Evolutionary conservation across 495 filamentous ascomycete genomes (phyloP).

Genomic region (Podospora comata): DNA sequence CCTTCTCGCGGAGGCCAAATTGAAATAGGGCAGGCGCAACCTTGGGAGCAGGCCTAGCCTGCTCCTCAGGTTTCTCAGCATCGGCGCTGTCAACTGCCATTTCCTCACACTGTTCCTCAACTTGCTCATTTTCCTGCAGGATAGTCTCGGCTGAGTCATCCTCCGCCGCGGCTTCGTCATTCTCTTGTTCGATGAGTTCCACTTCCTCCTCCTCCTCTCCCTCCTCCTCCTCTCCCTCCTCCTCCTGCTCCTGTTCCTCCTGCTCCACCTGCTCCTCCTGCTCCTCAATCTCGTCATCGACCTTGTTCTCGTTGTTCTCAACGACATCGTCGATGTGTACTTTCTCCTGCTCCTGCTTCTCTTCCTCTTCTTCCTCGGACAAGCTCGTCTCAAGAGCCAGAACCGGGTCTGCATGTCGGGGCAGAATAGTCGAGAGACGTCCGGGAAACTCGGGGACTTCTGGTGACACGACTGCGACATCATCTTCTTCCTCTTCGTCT

Average conservation of each 20-base stretch:
- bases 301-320: neutral
- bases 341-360: constrained; percentile 1
- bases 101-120: neutral
- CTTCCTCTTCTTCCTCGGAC: constrained; percentile 12
- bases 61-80: constrained; percentile 4
- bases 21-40: constrained; percentile 15
- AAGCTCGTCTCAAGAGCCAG: constrained; percentile 29
- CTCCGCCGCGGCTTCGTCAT: neutral
- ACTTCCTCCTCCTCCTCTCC: constrained; percentile 11
- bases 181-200: neutral
- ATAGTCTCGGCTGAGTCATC: constrained; percentile 2
- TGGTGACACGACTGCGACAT: constrained; percentile 31
- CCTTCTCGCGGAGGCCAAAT: constrained; percentile 39
- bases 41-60: constrained; percentile 36
- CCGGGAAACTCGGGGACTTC: constrained; percentile 45
- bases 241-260: neutral
- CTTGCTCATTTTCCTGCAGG: constrained; percentile 7
- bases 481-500: constrained; percentile 12
- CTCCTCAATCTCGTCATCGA: constrained; percentile 1
- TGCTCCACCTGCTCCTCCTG: constrained; percentile 7
- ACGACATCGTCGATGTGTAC: neutral
- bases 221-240: constrained; percentile 12
- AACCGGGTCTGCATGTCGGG: constrained; percentile 47
- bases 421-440: constrained; percentile 49
- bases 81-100: neutral